Percentiles rank a stretch among this genome's conserved stretches.
Evolutionary conservation across 805 yeast species (phyloP).

Genomic region (Metschnikowia matae): DNA sequence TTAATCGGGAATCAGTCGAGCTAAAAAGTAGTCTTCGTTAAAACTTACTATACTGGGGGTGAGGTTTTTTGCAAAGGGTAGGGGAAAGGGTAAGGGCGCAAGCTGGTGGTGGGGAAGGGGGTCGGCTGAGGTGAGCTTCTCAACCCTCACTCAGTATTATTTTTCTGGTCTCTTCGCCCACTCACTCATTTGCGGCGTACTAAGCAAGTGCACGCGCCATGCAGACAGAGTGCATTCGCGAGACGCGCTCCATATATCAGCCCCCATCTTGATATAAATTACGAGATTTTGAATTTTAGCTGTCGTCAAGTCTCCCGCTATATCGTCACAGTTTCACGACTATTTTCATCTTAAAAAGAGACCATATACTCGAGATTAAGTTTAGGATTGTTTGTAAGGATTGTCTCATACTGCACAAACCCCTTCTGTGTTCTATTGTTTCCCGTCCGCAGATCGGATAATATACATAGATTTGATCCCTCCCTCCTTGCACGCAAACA

Average conservation of each 20-base stretch:
- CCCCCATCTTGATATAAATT: neutral
- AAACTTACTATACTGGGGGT: too few relatives aligned
- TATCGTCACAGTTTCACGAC: neutral
- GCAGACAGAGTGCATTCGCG: slow-evolving; percentile 2
- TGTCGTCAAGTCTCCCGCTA: neutral
- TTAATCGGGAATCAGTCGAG: too few relatives aligned
- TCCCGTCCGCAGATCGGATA: neutral
- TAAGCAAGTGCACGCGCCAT: neutral
- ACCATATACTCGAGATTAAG: neutral
- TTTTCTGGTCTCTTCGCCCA: too few relatives aligned
- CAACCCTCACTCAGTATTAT: too few relatives aligned
- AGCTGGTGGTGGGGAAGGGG: too few relatives aligned
- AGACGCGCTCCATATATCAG: neutral
- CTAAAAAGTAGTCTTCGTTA: too few relatives aligned
- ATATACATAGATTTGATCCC: neutral
- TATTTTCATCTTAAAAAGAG: neutral
- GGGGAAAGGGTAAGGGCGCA: too few relatives aligned
- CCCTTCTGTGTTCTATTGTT: neutral
- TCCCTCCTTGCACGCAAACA: neutral
- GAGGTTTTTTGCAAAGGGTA: too few relatives aligned
- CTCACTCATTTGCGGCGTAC: neutral
- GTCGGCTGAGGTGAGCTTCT: too few relatives aligned
- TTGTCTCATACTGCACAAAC: neutral
- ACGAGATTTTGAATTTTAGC: neutral
- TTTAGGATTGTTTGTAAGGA: neutral